Evolutionary conservation across 169 alveolate species (phyloP).

Genomic region (Plasmodium ovale): DNA sequence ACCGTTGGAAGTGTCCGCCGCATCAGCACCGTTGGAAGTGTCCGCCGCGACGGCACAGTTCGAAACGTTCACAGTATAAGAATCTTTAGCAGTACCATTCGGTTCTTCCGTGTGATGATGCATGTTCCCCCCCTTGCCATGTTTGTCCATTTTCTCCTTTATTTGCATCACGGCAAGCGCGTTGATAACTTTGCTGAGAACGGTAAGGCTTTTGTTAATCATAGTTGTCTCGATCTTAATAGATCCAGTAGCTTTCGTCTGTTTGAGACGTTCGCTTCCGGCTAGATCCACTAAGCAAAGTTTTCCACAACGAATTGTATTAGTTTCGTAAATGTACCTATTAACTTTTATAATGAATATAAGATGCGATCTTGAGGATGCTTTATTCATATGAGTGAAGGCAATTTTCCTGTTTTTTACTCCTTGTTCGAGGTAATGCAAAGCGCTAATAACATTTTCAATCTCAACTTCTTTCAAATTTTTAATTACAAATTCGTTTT

Average conservation of each 20-base stretch:
- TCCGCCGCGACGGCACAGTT: not conserved
- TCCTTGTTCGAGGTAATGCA: conserved; percentile 72
- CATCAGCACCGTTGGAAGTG: not conserved
- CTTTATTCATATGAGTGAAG: conserved; percentile 81
- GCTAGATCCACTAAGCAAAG: conserved; percentile 88
- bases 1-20: not conserved
- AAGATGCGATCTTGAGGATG: conserved; percentile 82
- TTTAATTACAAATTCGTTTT: conserved; percentile 60
- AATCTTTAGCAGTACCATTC: not conserved
- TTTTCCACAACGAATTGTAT: conserved; percentile 84
- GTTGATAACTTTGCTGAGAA: conserved; percentile 86
- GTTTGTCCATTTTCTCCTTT: conserved; percentile 75
- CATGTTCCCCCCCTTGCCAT: not conserved
- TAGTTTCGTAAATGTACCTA: conserved; percentile 74
- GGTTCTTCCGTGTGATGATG: not conserved
- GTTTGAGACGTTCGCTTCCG: conserved; percentile 88
- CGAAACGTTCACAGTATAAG: not conserved
- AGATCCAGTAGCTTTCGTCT: conserved; percentile 88
- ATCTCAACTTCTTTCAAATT: conserved; percentile 70
- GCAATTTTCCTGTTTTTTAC: conserved; percentile 78
- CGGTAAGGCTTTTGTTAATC: conserved; percentile 82
- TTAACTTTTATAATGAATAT: conserved; percentile 79
- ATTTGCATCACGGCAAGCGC: conserved; percentile 79
- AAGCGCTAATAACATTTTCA: conserved; percentile 28
- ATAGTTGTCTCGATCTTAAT: conserved; percentile 86